These are phyloP conservation scores for Cryptosporidium canis DNA, from an alignment of 169 alveolate species.

Conservation along the genomic window DNA sequence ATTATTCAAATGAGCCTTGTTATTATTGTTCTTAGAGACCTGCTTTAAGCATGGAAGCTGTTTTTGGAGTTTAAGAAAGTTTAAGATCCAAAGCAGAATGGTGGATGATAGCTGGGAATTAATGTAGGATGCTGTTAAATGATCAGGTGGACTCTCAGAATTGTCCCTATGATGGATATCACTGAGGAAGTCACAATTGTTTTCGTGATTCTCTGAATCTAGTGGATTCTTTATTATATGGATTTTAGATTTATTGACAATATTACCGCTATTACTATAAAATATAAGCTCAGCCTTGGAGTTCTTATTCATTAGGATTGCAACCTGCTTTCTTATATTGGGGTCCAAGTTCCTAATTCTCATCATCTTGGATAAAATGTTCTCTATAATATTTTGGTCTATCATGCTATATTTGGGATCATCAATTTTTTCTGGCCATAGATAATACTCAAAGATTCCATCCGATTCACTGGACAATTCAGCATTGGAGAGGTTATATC, in stretches of 20 bases:
- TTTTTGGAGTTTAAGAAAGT: constrained; percentile 15
- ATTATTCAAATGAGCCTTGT: background rate
- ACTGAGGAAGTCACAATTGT: background rate
- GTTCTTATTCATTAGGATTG: constrained; percentile 7
- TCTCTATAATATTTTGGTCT: background rate
- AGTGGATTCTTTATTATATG: background rate
- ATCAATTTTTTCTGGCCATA: constrained; percentile 62
- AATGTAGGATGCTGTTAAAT: background rate
- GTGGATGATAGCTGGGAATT: constrained; percentile 9
- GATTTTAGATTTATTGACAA: constrained; percentile 18
- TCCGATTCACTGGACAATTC: constrained; percentile 25
- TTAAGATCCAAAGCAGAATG: constrained; percentile 14
- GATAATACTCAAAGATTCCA: constrained; percentile 17
- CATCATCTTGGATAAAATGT: background rate
- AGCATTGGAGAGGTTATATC: constrained; percentile 59
- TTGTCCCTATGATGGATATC: background rate
- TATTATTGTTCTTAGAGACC: background rate
- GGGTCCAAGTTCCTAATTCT: background rate
- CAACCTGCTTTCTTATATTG: constrained; percentile 6
- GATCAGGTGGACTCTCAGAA: background rate
- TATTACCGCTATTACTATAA: constrained; percentile 24
- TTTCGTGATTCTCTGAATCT: background rate
- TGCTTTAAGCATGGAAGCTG: constrained; percentile 31
- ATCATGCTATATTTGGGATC: constrained; percentile 29
- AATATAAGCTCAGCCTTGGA: constrained; percentile 29